phyloP scores from a whole-genome alignment of 495 filamentous ascomycete species.

The Penicillium manginii region DNA sequence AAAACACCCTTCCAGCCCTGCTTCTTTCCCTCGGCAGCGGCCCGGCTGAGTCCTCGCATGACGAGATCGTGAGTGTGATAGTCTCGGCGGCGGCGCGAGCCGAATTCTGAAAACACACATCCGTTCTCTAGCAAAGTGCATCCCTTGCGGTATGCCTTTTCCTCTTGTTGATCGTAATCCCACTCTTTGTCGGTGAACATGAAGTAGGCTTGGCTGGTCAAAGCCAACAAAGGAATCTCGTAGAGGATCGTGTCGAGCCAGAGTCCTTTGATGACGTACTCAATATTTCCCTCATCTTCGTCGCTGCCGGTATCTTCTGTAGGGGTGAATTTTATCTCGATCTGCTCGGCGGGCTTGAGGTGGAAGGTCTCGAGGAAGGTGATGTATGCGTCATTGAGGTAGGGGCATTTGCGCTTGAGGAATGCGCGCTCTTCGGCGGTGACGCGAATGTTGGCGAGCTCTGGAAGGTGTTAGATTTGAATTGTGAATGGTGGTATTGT shows the following conservation, averaged over 20 bases:
- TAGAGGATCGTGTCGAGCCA: slow-evolving; percentile 98
- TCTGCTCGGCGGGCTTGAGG: slow-evolving; percentile 77
- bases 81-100: slow-evolving; percentile 82
- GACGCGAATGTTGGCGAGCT: slow-evolving; percentile 76
- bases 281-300: slow-evolving; percentile 71
- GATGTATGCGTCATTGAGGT: slow-evolving; percentile 77
- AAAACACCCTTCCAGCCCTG: slow-evolving; percentile 69
- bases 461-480: slow-evolving; percentile 40
- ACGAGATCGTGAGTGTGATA: slow-evolving; percentile 95
- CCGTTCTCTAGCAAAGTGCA: slow-evolving; percentile 74
- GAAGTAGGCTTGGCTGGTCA: slow-evolving; percentile 96
- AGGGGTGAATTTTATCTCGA: slow-evolving; percentile 71
- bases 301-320: slow-evolving; percentile 66
- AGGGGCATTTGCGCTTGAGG: slow-evolving; percentile 78
- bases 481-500: slow-evolving; percentile 17
- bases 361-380: slow-evolving; percentile 79
- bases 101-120: slow-evolving; percentile 92
- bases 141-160: slow-evolving; percentile 80
- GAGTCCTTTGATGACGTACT: slow-evolving; percentile 73
- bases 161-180: slow-evolving; percentile 81
- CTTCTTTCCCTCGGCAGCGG: slow-evolving; percentile 66
- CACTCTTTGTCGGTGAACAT: slow-evolving; percentile 91
- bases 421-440: slow-evolving; percentile 78
- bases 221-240: slow-evolving; percentile 89
- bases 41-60: slow-evolving; percentile 76